phyloP scores from a whole-genome alignment of 495 filamentous ascomycete genomes.

The Pseudomonodictys pantanalensis region DNA sequence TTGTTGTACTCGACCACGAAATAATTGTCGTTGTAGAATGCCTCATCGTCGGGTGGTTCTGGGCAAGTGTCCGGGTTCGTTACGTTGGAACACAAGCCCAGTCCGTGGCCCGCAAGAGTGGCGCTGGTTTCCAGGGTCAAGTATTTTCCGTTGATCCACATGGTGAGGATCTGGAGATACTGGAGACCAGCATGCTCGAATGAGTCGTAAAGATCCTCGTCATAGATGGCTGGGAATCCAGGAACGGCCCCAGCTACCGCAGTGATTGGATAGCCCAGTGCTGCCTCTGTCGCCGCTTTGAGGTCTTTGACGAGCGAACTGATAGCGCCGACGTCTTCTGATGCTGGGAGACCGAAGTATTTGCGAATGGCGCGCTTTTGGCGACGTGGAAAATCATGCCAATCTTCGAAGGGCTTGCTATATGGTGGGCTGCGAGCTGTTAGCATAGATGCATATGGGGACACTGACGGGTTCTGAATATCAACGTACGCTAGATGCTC shows the following conservation, averaged over 20 bases:
- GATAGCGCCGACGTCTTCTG: background rate
- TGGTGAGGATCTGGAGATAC: background rate
- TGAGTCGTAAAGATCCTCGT: constrained; percentile 4
- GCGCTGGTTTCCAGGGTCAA: background rate
- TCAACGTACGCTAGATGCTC: background rate
- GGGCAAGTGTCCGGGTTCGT: background rate
- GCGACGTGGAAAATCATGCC: background rate
- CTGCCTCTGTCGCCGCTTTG: background rate
- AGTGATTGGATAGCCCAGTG: background rate
- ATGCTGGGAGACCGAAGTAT: background rate
- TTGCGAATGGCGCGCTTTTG: background rate
- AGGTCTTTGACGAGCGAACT: background rate
- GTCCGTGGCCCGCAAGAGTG: background rate
- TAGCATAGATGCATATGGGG: too few relatives aligned
- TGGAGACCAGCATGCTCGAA: background rate
- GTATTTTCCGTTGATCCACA: background rate
- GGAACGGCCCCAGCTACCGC: background rate
- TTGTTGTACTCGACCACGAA: background rate
- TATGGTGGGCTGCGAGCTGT: background rate
- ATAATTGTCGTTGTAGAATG: background rate
- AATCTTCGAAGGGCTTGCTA: background rate
- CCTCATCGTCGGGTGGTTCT: background rate
- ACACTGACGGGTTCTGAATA: too few relatives aligned
- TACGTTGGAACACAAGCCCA: background rate
- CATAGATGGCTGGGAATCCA: background rate